These are phyloP conservation scores for Fusarium coicis DNA, from an alignment of 2,329 filamentous ascomycete genomes.

Conservation along the genomic window DNA sequence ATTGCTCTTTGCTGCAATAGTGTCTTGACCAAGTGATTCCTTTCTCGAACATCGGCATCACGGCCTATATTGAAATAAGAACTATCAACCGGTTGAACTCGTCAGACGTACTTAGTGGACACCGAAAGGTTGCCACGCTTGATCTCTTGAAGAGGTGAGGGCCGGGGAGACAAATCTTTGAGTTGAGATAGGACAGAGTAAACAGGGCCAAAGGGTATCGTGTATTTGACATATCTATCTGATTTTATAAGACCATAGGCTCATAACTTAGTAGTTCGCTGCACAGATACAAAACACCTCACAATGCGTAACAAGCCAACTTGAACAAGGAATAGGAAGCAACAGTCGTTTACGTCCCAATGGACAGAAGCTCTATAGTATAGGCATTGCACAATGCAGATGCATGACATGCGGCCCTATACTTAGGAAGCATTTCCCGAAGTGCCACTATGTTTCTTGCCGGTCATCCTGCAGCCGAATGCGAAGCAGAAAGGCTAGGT, in stretches of 20 bases:
- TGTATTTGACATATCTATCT: constrained; percentile 13
- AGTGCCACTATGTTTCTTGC: not conserved
- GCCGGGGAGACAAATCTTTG: not conserved
- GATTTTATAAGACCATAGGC: not conserved
- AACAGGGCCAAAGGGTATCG: not conserved
- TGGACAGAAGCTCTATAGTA: not conserved
- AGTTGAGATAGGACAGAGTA: not conserved
- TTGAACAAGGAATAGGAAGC: not conserved
- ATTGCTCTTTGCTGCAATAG: not conserved
- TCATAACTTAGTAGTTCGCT: not conserved
- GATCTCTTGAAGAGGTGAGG: not conserved
- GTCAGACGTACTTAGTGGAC: not conserved
- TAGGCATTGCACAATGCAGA: not conserved
- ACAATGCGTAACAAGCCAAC: constrained; percentile 20
- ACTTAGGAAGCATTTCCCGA: not conserved
- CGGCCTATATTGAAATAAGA: not conserved
- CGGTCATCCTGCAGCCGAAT: not conserved
- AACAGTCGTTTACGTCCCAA: not conserved
- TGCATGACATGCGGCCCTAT: not conserved
- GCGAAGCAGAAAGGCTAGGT: not conserved
- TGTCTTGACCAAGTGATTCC: not conserved
- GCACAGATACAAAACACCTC: constrained; percentile 23
- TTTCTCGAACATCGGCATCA: not conserved
- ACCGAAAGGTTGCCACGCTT: not conserved
- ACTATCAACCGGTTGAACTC: not conserved